Evolutionary conservation across 805 yeast species (phyloP), one percentile per base, ranked within the genome.

Genomic region (Priceomyces medius): DNA sequence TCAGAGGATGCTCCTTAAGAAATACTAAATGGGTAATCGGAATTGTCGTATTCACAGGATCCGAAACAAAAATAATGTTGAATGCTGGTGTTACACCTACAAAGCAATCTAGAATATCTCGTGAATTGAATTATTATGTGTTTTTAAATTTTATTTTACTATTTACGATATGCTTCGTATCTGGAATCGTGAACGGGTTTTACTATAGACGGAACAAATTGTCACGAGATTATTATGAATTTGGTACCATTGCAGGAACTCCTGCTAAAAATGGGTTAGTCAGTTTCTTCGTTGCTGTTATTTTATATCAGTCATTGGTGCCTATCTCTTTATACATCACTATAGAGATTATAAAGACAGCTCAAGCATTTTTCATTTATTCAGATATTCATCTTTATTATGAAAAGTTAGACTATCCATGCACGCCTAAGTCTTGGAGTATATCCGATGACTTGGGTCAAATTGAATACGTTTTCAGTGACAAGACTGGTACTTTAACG

Each of bases 391-490:
- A 75, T 39, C 79, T 86, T 80, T 86, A 85, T 58, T 81, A 84
- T 53, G 79, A 74, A 31, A 71, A 61, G 40, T 63, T 86, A 45
- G 91, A 86, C 59, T 85, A 80, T 53, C 91, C 93, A 2, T 86
- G 95, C 59, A 80, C 85, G 8, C 93, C 95, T 12, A 85, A 85
- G 55, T 75, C 90, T 0, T 86, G 95, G 95, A 83, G 79, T 55
- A 85, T 86, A 33, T 83, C 90, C 2, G 95, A 86, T 68, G 95
- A 86, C 62, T 67, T 86, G 52, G 95, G 95, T 23, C 95, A 86
- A 60, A 82, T 86, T 49, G 95, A 86, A 58, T 86, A 86, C 56
- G 79, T 86, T 37, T 86, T 86, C 60, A 81, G 88, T 63, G 95
- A 85, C 64, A 85, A 85, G 58, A 85, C 95, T 0, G 95, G 95